Percentiles rank a stretch among this genome's conserved stretches.
Conservation (phyloP, 2,329 filamentous ascomycete genomes). For the Cadophora malorum region DNA sequence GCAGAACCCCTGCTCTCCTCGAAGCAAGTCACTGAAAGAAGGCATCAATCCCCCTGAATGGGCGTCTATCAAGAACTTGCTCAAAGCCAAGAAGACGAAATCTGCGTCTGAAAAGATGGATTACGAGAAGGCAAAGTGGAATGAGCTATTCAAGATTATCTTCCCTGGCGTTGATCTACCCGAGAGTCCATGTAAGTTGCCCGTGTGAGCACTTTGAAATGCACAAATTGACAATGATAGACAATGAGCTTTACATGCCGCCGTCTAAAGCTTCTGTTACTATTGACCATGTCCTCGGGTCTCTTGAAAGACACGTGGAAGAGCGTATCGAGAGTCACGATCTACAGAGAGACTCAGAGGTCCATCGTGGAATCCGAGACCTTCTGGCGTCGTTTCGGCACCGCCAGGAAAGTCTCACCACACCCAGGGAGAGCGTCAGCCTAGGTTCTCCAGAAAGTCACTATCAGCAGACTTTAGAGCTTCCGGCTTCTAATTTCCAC, state of each 20-base stretch:
- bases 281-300: background rate
- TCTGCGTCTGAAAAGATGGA: background rate
- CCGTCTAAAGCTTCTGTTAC: background rate
- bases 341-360: background rate
- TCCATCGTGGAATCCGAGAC: background rate
- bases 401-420: background rate
- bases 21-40: background rate
- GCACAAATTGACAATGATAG: background rate
- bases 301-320: background rate
- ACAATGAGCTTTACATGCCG: background rate
- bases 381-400: background rate
- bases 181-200: background rate
- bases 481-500: too few species aligned
- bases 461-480: too few species aligned
- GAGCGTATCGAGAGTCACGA: background rate
- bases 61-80: background rate
- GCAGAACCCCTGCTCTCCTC: background rate
- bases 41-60: background rate
- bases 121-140: constrained; percentile 1
- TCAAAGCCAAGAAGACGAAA: constrained; percentile 5
- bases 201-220: background rate
- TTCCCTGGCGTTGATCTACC: background rate
- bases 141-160: background rate
- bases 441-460: background rate
- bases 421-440: background rate